A percentile compares a stretch with the other conserved stretches of the same genome.
Conservation (phyloP, 2,329 filamentous ascomycete genomes). For the Sarocladium oryzae region DNA sequence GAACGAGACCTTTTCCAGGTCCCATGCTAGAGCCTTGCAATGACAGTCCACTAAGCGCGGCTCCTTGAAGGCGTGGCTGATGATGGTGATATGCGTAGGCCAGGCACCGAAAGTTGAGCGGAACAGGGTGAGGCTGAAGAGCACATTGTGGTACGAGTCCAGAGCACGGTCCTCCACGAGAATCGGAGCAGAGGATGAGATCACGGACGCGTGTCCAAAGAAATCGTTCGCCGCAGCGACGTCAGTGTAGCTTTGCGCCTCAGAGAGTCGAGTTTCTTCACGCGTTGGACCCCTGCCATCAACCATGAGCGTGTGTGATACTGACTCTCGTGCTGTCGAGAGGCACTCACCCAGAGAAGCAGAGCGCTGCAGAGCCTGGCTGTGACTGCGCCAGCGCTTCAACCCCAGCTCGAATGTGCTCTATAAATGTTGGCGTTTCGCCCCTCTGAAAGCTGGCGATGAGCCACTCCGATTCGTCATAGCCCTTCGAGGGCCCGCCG, state of each 20-base stretch:
- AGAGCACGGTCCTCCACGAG: constrained; percentile 65
- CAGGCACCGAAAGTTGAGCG: constrained; percentile 36
- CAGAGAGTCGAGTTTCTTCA: constrained; percentile 45
- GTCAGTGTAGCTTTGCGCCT: constrained; percentile 58
- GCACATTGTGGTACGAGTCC: constrained; percentile 79
- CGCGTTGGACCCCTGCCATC: constrained; percentile 55
- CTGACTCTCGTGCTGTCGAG: not conserved
- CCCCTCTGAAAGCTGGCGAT: constrained; percentile 71
- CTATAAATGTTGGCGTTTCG: constrained; percentile 73
- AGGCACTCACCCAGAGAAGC: constrained; percentile 62
- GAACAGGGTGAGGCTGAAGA: constrained; percentile 61
- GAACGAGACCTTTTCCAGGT: constrained; percentile 38
- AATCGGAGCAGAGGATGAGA: constrained; percentile 25
- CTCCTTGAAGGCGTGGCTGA: constrained; percentile 66
- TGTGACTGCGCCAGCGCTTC: constrained; percentile 38
- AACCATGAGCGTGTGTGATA: too few species aligned
- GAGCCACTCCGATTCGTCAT: constrained; percentile 58
- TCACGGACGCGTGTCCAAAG: constrained; percentile 28
- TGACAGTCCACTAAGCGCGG: constrained; percentile 57
- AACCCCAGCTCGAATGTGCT: constrained; percentile 64
- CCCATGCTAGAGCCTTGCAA: constrained; percentile 54
- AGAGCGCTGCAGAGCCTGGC: constrained; percentile 40
- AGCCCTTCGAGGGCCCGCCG: constrained; percentile 47
- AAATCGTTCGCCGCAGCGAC: constrained; percentile 40
- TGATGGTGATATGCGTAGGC: constrained; percentile 52